Evolutionary conservation across 2,329 filamentous ascomycete species (phyloP), one percentile per base, ranked within the genome.

Genomic region (Aureobasidium sp.): DNA sequence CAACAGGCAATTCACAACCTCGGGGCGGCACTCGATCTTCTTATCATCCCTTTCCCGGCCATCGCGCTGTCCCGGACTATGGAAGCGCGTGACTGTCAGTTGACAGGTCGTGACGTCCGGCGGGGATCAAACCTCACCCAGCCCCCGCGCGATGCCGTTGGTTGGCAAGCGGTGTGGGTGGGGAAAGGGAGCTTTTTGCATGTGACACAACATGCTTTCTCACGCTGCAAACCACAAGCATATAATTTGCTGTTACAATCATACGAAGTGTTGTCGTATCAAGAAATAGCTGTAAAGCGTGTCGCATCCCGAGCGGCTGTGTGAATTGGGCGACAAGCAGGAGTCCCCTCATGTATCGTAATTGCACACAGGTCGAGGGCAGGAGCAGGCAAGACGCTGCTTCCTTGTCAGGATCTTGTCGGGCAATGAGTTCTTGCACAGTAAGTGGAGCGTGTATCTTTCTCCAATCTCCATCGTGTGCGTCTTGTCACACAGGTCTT

Each of bases 111-210:
- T 57, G 53, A 57, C 53, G 53, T 55, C 9, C 37, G 23, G 37
- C 53, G 53, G 53, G 34, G 37, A 34, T 36, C 53, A 46, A 44
- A 42, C 20, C 13, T 51, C 50, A 2, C 9, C 29, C 52, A 55
- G 52, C 53, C 53, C 32, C 53, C 53, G 53, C 53, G 53, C 53
- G 5, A 46, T 46, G 39, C 53, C 53, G 53, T 57, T 57, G 51
- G 51, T 20, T 55, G 36, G 39, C 46, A 57, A 46, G 53, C 53
- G 53, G 53, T 57, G 53, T 57, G 53, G 29, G 53, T 44, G 41
- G 53, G 39, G 39, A 36, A 39, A 36, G 3, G 41, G 39, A 36
- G 39, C 53, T 23, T 32, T 26, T 26, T 44, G 20, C 53, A 57
- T 57, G 53, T 57, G 53, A 57, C 41, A 57, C 53, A n/a, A 57